A percentile compares a stretch with the other conserved stretches of the same genome.
These are phyloP conservation scores for Calonectria honghensis DNA, from an alignment of 2,329 filamentous ascomycete genomes.

Conservation along the genomic window DNA sequence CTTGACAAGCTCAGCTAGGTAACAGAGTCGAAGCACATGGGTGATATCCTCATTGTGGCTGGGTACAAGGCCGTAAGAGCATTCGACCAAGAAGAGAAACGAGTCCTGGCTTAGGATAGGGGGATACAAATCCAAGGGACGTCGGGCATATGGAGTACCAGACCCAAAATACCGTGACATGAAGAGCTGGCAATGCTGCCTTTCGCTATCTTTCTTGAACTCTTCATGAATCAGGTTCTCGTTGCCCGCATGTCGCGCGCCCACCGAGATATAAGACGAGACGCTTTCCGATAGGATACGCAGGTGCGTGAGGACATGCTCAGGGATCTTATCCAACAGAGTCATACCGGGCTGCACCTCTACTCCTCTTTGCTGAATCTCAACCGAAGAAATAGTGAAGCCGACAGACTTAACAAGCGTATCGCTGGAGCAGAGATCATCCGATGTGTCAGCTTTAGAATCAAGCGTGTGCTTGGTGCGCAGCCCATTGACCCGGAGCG, in stretches of 20 bases:
- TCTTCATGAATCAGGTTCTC: constrained; percentile 79
- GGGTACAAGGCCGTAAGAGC: constrained; percentile 81
- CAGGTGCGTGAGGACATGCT: constrained; percentile 89
- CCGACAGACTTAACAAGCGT: constrained; percentile 81
- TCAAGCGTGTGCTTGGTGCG: constrained; percentile 61
- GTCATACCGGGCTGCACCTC: constrained; percentile 84
- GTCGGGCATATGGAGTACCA: constrained; percentile 62
- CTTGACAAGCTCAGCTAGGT: constrained; percentile 92
- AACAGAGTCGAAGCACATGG: constrained; percentile 89
- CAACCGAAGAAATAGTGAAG: constrained; percentile 89
- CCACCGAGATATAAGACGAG: constrained; percentile 87
- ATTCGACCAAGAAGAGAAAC: constrained; percentile 89
- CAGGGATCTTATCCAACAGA: constrained; percentile 88
- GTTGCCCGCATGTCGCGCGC: constrained; percentile 75
- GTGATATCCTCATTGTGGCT: constrained; percentile 83
- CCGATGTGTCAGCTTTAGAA: constrained; percentile 56
- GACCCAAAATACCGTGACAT: constrained; percentile 72
- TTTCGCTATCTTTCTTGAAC: constrained; percentile 79
- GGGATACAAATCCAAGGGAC: constrained; percentile 67
- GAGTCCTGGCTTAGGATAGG: constrained; percentile 81
- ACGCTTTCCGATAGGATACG: constrained; percentile 92
- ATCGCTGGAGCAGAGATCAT: constrained; percentile 73
- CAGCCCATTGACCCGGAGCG: constrained; percentile 74
- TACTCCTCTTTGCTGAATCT: constrained; percentile 93
- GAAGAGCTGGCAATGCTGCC: constrained; percentile 86